Base-by-base conservation (phyloP, 805 yeast species). In the Wickerhamomyces hampshirensis region DNA sequence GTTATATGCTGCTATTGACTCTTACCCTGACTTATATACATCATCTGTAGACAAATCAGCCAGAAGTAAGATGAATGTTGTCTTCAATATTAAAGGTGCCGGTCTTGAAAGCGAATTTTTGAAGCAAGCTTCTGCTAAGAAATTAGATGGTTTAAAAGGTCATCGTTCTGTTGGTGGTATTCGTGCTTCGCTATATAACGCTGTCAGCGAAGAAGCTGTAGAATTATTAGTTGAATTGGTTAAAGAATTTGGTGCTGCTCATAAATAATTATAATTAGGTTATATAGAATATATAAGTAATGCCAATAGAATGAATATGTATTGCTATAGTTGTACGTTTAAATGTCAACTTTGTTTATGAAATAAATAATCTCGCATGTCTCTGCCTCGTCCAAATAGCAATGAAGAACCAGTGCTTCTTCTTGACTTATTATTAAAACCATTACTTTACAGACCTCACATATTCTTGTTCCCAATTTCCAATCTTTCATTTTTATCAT, bases 131-230 rank as follows among this genome's bases (percentile, higher is more conserved):
- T 71, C 66, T 17, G 73, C 59, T 18, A 55, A 47, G 38, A 71
- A 75, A 2, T 68, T 93, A 44, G 66, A 78, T 5, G 98, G 97
- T 6, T 71, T 91, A 53, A 85, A 88, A 63, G 98, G 98, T 28
- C 98, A 91, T 63, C 77, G 98, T 59, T 86, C 96, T 4, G 98
- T 91, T 30, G 98, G 98, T 34, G 98, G 98, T 21, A 83, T 93
- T 63, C 80, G 98, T 62, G 89, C 94, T 12, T 88, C 97, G 11
- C 66, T 88, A 37, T 89, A 91, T 62, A 91, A 93, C 55, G 96
- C 98, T 12, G 84, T 93, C 35, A 59, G 78, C 5, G 63, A 75
- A 32, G 68, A 71, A 16, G 75, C 85, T 50, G 80, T 77, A 19
- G 64, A 75, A 43, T 50, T 65, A 38, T 66, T 87, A 47, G 77